Evolutionary conservation across 331 rosid genomes (phyloP), one percentile per base, ranked within the genome.

Genomic region (Rosa hybrid): DNA sequence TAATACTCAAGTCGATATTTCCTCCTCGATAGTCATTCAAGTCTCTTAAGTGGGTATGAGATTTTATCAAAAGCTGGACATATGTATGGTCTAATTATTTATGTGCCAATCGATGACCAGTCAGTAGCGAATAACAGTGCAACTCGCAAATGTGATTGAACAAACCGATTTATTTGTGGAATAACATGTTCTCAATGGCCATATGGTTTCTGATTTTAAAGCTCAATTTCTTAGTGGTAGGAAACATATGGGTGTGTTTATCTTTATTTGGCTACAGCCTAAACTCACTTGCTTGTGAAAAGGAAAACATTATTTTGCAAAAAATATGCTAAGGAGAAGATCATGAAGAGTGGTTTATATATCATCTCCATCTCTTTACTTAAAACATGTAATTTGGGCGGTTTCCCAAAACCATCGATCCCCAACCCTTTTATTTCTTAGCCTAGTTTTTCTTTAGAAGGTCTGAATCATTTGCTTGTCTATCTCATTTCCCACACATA

Each of bases 401-500:
- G 84, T 76, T 81, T 83, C 88, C 89, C 86, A 83, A 83, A 77
- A 65, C 77, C 72, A 74, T 70, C 39, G 21, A 60, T 2, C 75
- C 80, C 51, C 38, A 62, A 64, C 45, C 78, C 72, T 45, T 38
- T 78, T 68, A 60, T 73, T 4, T n/a, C 56, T 76, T 82, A 78
- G 80, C 79, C 72, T 74, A 65, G 6, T 14, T 78, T 74, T 84
- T 73, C 93, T 89, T 88, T 86, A 86, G 92, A 90, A 89, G 88
- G 86, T 89, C 89, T 80, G 79, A 88, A 90, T 89, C 90, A 89
- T 90, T 89, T 84, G 84, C 50, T 57, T 89, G 88, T 85, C 90
- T 45, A 81, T 81, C 67, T 25, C 85, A 65, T 64, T 62, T 51
- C 62, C 39, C 41, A 6, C 46, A 7, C 71, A 53, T 80, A 75